Percentiles rank a stretch among this genome's conserved stretches.
Conservation (phyloP, 805 yeast species). For the Myxozyma mucilagina region DNA sequence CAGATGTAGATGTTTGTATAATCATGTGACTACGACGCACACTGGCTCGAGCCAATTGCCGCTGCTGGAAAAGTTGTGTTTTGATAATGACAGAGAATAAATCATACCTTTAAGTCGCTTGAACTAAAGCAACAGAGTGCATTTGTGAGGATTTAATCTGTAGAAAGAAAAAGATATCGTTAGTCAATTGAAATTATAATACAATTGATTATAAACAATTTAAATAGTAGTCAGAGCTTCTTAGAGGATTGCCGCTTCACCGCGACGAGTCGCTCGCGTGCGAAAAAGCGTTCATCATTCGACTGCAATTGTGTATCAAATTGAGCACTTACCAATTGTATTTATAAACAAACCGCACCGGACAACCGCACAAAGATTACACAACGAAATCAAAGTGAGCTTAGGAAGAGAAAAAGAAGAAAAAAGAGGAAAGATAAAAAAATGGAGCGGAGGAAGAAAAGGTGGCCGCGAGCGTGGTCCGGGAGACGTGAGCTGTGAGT, state of each 20-base stretch:
- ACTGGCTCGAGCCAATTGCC: no score
- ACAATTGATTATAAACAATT: neutral
- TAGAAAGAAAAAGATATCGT: neutral
- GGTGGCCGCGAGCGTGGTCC: neutral
- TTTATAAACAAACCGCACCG: neutral
- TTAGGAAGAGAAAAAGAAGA: neutral
- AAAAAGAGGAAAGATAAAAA: neutral
- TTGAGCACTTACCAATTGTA: neutral
- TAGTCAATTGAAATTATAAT: neutral
- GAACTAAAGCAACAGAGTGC: no score
- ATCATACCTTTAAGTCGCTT: neutral
- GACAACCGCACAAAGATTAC: neutral
- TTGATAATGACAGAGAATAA: neutral
- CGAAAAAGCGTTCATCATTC: conserved; percentile 12
- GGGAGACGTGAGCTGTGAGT: neutral
- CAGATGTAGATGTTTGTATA: conserved; percentile 31
- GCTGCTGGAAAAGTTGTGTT: neutral
- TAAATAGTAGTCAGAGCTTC: conserved; percentile 32
- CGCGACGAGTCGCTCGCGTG: conserved; percentile 9
- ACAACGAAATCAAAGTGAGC: neutral
- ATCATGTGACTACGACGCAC: conserved; percentile 28
- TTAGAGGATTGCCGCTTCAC: conserved; percentile 32
- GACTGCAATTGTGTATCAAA: neutral
- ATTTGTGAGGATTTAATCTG: no score
- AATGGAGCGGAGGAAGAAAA: neutral